Evolutionary conservation across 148 eudicot genomes (phyloP), one percentile per base, ranked within the genome.

Genomic region (Linanthus parryae): DNA sequence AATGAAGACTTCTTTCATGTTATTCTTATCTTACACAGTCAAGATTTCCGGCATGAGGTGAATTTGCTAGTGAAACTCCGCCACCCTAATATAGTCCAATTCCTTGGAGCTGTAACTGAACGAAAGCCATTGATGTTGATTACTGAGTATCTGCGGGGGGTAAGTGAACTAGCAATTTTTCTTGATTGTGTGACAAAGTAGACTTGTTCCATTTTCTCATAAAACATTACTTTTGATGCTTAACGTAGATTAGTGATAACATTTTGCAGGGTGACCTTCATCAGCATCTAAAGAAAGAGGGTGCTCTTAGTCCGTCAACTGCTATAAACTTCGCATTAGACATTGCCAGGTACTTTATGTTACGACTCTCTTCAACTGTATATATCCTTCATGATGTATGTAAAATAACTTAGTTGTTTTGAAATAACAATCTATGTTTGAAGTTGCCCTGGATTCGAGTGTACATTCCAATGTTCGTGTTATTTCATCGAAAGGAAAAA

Each of bases 11-110:
- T 39, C 51, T 43, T 25, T 29, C 21, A 36, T 29, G 33, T 14
- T 58, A 42, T 41, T 41, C 20, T 43, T 57, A 44, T 52, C 29
- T 58, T 54, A 25, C 63, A 56, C 78, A 92, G 99, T 64, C 91
- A 87, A 88, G 96, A 92, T 75, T 92, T 92, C 77, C 77, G 99
- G 76, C 96, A 92, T 58, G 99, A 92, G 78, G 99, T 92, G 54
- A 82, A 71, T 65, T 77, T 87, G 75, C 83, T 92, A 27, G 98
- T 92, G 69, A 92, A 92, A 71, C 96, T 92, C 63, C 98, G 98
- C 53, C 98, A 91, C 72, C 98, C 98, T 51, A 92, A 92, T 64
- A 81, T 92, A 57, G 98, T 92, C 59, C 98, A 92, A 52, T 92
- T 92, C 51, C 91, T 92, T 63, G 99, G 99, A 87, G 99, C 99